A percentile compares a stretch with the other conserved stretches of the same genome.
phyloP scores from a whole-genome alignment of 305 asterid species.

The Rubia balearica region DNA sequence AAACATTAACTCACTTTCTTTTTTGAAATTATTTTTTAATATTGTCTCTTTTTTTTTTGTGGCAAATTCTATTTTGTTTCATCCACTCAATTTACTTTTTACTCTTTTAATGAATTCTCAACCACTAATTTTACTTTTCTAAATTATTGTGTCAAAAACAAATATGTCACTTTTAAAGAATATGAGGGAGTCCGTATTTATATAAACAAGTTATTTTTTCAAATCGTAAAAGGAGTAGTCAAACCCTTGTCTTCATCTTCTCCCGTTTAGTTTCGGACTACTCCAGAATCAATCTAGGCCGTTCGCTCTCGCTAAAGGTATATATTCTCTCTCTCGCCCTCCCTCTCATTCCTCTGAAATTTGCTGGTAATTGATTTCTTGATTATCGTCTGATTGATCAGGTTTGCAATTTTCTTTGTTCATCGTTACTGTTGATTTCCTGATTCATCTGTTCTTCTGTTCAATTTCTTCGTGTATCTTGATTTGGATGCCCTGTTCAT shows the following conservation, averaged over 20 bases:
- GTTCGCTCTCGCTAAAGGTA: slow-evolving; percentile 2
- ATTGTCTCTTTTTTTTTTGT: no score
- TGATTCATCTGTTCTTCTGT: no score
- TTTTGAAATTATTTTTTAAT: no score
- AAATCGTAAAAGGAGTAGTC: not conserved
- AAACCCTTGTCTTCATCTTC: not conserved
- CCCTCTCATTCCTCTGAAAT: not conserved
- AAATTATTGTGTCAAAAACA: no score
- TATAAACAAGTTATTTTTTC: no score
- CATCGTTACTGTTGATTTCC: not conserved
- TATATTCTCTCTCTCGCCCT: not conserved
- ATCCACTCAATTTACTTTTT: no score
- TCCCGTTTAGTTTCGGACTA: not conserved
- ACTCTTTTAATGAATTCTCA: no score
- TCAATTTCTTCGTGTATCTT: not conserved
- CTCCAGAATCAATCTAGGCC: not conserved
- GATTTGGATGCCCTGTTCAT: not conserved
- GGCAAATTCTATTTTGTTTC: no score
- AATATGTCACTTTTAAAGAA: no score
- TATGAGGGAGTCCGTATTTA: no score
- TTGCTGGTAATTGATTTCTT: not conserved
- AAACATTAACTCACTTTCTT: no score
- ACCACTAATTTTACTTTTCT: no score
- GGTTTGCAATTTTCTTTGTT: not conserved
- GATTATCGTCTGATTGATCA: not conserved